Evolutionary conservation across 2,329 filamentous ascomycete species (phyloP).

Genomic region (Scorias spongiosa): DNA sequence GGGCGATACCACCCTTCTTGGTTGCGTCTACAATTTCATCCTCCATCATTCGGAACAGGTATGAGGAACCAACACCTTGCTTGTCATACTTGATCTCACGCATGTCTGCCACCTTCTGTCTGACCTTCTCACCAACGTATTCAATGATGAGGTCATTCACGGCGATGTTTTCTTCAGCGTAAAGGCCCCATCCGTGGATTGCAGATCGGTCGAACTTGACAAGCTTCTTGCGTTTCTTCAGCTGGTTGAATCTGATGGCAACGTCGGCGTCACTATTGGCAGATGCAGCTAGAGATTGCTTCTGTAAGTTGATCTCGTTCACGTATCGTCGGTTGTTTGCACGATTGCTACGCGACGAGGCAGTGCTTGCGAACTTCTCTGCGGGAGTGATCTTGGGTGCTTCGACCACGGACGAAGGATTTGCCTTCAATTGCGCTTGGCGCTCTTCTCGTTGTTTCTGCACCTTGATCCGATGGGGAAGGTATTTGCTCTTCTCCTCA

Average conservation of each 20-base stretch:
- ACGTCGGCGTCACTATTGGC: slow-evolving; percentile 67
- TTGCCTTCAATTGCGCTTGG: slow-evolving; percentile 56
- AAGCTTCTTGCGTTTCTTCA: slow-evolving; percentile 98
- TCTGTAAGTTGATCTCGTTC: slow-evolving; percentile 89
- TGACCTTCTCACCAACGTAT: slow-evolving; percentile 94
- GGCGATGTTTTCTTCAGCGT: slow-evolving; percentile 92
- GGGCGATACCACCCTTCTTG: slow-evolving; percentile 93
- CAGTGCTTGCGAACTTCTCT: slow-evolving; percentile 69
- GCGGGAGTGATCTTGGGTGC: slow-evolving; percentile 54
- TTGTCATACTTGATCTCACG: slow-evolving; percentile 84
- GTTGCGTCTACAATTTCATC: slow-evolving; percentile 96
- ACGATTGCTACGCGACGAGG: slow-evolving; percentile 82
- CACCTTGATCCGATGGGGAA: slow-evolving; percentile 94
- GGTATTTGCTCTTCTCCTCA: slow-evolving; percentile 93
- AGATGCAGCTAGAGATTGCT: slow-evolving; percentile 49
- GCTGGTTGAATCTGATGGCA: slow-evolving; percentile 91
- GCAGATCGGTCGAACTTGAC: slow-evolving; percentile 95
- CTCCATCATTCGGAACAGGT: slow-evolving; percentile 95
- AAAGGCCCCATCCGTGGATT: slow-evolving; percentile 97
- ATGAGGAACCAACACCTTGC: slow-evolving; percentile 92
- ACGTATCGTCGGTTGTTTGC: slow-evolving; percentile 90
- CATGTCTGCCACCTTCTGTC: slow-evolving; percentile 94
- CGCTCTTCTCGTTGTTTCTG: slow-evolving; percentile 81
- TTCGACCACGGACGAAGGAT: slow-evolving; percentile 47
- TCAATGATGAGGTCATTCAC: slow-evolving; percentile 99